A percentile compares a stretch with the other conserved stretches of the same genome.
Evolutionary conservation across 768 basidiomycete species (phyloP).

Genomic region (Leucosporidium yakuticum): DNA sequence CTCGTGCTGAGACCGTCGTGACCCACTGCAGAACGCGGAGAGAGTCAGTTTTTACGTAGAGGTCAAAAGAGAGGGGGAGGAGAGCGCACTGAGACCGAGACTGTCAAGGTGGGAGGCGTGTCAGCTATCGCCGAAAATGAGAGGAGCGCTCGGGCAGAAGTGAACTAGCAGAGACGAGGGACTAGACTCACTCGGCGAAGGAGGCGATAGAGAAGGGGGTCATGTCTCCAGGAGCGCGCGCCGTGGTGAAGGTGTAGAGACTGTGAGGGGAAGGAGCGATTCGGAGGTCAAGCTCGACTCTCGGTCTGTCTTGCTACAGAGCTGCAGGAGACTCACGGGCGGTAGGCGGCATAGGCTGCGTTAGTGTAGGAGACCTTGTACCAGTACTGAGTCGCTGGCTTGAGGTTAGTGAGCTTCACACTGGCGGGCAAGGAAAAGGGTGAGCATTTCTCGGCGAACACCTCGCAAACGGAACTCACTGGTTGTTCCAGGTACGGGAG

Average conservation of each 20-base stretch:
- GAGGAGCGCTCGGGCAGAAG: too few species aligned
- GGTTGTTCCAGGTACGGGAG: conserved; percentile 24
- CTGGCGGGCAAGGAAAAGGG: not conserved
- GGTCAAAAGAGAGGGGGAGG: not conserved
- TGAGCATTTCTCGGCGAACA: not conserved
- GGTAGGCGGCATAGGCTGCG: not conserved
- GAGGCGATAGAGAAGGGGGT: conserved; percentile 11
- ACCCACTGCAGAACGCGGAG: conserved; percentile 10
- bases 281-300: too few species aligned
- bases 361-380: conserved; percentile 14
- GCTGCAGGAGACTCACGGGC: not conserved
- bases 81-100: not conserved
- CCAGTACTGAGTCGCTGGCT: conserved; percentile 23
- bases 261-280: not conserved
- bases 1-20: conserved; percentile 26
- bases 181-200: conserved; percentile 1
- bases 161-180: too few species aligned
- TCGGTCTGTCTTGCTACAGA: too few species aligned
- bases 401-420: conserved; percentile 13
- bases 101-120: too few species aligned
- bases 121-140: too few species aligned
- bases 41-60: not conserved
- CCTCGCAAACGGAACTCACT: not conserved
- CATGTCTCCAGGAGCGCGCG: conserved; percentile 22
- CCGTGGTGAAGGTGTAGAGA: conserved; percentile 24